A percentile compares a stretch with the other conserved stretches of the same genome.
phyloP scores from a whole-genome alignment of 2,329 filamentous ascomycete genomes.

The Epichloe brachyelytri region DNA sequence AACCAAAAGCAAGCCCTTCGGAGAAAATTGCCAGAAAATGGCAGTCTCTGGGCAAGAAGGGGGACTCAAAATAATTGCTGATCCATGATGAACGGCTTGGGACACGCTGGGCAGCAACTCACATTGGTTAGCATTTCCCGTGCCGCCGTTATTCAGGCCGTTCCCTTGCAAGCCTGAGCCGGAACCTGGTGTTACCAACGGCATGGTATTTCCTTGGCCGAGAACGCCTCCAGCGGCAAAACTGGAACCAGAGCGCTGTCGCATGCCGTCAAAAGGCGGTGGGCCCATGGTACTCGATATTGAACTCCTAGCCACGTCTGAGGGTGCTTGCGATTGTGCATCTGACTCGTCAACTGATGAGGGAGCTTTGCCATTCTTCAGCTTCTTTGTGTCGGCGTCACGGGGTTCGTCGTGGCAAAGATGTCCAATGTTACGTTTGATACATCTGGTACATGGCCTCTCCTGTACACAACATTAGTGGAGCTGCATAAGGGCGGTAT shows the following conservation, averaged over 20 bases:
- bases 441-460: conserved; percentile 90
- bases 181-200: conserved; percentile 60
- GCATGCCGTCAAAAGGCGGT: conserved; percentile 27
- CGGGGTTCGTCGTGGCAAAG: conserved; percentile 95
- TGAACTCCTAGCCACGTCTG: conserved; percentile 39
- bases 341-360: conserved; percentile 49
- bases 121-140: conserved; percentile 61
- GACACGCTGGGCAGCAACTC: conserved; percentile 17
- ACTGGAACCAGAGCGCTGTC: conserved; percentile 25
- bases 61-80: background rate
- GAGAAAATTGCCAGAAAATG: background rate
- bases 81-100: background rate
- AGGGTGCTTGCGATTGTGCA: conserved; percentile 26
- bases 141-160: conserved; percentile 33
- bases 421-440: conserved; percentile 97
- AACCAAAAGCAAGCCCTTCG: background rate
- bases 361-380: conserved; percentile 40
- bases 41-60: background rate
- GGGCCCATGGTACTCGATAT: conserved; percentile 44
- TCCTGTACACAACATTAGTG: conserved; percentile 44
- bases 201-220: conserved; percentile 40
- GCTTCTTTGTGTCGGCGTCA: conserved; percentile 68
- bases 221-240: conserved; percentile 31
- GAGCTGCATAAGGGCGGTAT: conserved; percentile 6
- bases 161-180: conserved; percentile 54